These are phyloP conservation scores for Amanita brunnescens DNA, from an alignment of 768 basidiomycete genomes.

Conservation along the genomic window DNA sequence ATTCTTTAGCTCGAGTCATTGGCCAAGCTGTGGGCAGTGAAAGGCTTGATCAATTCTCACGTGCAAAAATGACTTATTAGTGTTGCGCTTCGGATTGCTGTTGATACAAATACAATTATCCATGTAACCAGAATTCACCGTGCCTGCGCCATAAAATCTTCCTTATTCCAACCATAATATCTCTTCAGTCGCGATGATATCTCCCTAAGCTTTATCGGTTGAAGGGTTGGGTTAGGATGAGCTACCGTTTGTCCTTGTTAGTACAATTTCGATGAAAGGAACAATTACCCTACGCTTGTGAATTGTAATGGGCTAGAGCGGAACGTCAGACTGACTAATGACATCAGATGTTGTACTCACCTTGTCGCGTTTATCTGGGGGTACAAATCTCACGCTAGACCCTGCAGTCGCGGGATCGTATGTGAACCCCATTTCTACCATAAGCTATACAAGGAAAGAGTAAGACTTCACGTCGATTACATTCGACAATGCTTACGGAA, in stretches of 20 bases:
- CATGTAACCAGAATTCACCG: neutral
- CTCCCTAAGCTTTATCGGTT: constrained; percentile 37
- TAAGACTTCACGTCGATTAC: neutral
- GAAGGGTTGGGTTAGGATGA: constrained; percentile 64
- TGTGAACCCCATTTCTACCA: constrained; percentile 71
- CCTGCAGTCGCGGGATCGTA: constrained; percentile 72
- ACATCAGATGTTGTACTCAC: constrained; percentile 17
- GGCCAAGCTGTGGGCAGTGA: constrained; percentile 44
- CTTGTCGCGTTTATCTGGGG: constrained; percentile 42
- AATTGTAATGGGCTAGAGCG: constrained; percentile 55
- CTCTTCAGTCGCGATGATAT: constrained; percentile 51
- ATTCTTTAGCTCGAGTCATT: constrained; percentile 41
- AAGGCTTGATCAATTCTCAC: constrained; percentile 24
- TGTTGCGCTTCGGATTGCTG: neutral
- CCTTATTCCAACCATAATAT: constrained; percentile 60
- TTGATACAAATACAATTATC: neutral
- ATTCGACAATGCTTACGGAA: constrained; percentile 35
- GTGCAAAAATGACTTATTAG: neutral
- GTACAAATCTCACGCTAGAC: constrained; percentile 77
- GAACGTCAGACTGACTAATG: neutral
- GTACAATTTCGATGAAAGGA: neutral
- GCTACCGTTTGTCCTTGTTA: constrained; percentile 31
- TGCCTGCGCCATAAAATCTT: constrained; percentile 23
- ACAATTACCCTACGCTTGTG: constrained; percentile 52
- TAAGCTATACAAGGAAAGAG: constrained; percentile 36